Evolutionary conservation across 129 eudicot species (phyloP).

Genomic region (Centrapalus pauciflorus): DNA sequence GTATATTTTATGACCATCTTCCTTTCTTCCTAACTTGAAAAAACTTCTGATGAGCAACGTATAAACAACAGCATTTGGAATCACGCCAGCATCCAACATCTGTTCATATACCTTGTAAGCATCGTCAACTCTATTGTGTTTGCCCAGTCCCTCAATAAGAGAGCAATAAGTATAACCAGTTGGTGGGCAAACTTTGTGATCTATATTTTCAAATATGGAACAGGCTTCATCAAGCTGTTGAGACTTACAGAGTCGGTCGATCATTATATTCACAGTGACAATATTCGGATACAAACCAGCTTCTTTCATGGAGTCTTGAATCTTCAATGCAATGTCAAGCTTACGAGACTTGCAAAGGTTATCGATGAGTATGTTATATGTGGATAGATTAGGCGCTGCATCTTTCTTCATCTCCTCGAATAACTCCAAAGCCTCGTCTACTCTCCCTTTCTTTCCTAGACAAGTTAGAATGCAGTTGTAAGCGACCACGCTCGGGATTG

Average conservation of each 20-base stretch:
- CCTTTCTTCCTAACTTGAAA: conserved; percentile 61
- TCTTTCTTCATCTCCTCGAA: conserved; percentile 81
- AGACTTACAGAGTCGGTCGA: conserved; percentile 73
- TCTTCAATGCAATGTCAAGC: conserved; percentile 57
- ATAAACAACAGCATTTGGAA: conserved; percentile 73
- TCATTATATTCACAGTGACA: conserved; percentile 75
- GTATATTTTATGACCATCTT: conserved; percentile 90
- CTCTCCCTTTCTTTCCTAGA: conserved; percentile 74
- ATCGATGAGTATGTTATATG: conserved; percentile 82
- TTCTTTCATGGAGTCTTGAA: conserved; percentile 71
- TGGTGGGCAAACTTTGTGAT: conserved; percentile 67
- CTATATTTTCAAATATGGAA: conserved; percentile 58
- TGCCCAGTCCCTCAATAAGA: conserved; percentile 83
- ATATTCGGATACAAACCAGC: conserved; percentile 78
- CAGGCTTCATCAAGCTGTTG: conserved; percentile 74
- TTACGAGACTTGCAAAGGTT: conserved; percentile 62
- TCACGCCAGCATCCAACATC: conserved; percentile 58
- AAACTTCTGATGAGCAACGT: conserved; percentile 78
- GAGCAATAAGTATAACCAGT: conserved; percentile 69
- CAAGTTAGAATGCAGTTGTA: conserved; percentile 83
- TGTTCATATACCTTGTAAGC: conserved; percentile 74
- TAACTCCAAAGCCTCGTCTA: conserved; percentile 56
- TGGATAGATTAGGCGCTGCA: conserved; percentile 67
- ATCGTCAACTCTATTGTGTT: conserved; percentile 74
- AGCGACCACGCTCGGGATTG: conserved; percentile 85